Percentiles rank a stretch among this genome's conserved stretches.
Conservation (phyloP, 345 rosid genomes). For the Syzygium aromaticum region DNA sequence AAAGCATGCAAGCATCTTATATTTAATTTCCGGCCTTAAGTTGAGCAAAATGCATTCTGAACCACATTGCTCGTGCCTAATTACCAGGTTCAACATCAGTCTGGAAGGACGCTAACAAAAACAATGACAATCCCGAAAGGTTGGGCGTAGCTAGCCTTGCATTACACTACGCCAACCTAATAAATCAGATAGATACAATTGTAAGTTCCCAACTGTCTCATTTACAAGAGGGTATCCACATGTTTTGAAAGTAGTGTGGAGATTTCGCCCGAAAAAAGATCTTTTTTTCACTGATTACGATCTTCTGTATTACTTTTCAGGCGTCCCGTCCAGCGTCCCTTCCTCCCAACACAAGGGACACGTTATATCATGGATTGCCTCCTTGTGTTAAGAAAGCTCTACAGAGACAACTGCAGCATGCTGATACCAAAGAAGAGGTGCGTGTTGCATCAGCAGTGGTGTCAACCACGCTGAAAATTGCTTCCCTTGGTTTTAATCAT, state of each 20-base stretch:
- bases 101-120: conserved; percentile 9
- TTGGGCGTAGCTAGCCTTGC: conserved; percentile 85
- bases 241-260: not conserved
- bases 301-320: conserved; percentile 19
- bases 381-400: conserved; percentile 51
- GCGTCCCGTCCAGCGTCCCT: conserved; percentile 70
- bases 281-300: not conserved
- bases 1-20: not conserved
- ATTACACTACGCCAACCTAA: conserved; percentile 82
- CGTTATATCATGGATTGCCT: conserved; percentile 71
- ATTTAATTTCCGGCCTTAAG: not conserved
- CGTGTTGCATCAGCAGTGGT: not conserved
- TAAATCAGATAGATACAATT: conserved; percentile 78
- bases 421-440: conserved; percentile 61
- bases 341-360: conserved; percentile 75
- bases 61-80: not conserved
- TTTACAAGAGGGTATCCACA: not conserved
- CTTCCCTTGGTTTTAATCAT: not conserved
- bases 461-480: not conserved
- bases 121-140: conserved; percentile 22
- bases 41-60: not conserved
- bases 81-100: conserved; percentile 20
- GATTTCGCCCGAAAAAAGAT: not conserved
- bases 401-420: conserved; percentile 43
- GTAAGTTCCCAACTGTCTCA: conserved; percentile 29